Conservation (phyloP, 306 rosid genomes). For the Cyamopsis tetragonoloba region DNA sequence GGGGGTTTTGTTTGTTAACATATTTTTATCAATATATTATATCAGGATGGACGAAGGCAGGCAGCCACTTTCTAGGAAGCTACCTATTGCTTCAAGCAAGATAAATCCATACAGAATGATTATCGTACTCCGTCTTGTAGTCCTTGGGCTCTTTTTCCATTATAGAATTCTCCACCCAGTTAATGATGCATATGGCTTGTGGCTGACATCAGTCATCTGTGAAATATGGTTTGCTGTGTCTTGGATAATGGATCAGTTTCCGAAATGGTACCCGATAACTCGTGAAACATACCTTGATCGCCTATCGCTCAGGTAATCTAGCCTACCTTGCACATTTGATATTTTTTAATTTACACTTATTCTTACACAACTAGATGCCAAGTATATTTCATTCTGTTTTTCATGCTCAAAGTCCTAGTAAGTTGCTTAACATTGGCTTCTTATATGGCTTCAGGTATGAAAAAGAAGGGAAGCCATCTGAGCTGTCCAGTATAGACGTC, state of each 20-base stretch:
- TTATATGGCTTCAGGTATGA: slow-evolving; percentile 70
- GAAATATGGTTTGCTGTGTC: slow-evolving; percentile 98
- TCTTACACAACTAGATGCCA: background rate
- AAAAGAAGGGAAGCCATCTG: slow-evolving; percentile 93
- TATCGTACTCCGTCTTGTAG: slow-evolving; percentile 68
- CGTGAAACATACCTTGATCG: slow-evolving; percentile 99
- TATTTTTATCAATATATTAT: slow-evolving; percentile 10
- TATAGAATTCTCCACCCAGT: slow-evolving; percentile 96
- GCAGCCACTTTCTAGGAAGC: slow-evolving; percentile 90
- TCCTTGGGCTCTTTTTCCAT: slow-evolving; percentile 82
- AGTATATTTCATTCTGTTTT: background rate
- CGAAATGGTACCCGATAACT: slow-evolving; percentile 86
- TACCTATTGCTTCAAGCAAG: slow-evolving; percentile 87
- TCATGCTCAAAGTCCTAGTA: background rate
- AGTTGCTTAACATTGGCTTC: slow-evolving; percentile 20
- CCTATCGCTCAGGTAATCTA: slow-evolving; percentile 67
- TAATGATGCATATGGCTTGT: slow-evolving; percentile 85
- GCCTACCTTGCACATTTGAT: background rate
- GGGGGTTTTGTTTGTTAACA: background rate
- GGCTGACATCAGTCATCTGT: slow-evolving; percentile 96
- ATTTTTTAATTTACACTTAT: background rate
- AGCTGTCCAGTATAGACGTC: slow-evolving; percentile 60
- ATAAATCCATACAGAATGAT: slow-evolving; percentile 95
- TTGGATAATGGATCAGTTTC: slow-evolving; percentile 97
- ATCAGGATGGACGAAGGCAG: slow-evolving; percentile 99